A percentile compares a stretch with the other conserved stretches of the same genome.
Evolutionary conservation across 768 basidiomycete genomes (phyloP).

Genomic region (Boletus tomentosulus): DNA sequence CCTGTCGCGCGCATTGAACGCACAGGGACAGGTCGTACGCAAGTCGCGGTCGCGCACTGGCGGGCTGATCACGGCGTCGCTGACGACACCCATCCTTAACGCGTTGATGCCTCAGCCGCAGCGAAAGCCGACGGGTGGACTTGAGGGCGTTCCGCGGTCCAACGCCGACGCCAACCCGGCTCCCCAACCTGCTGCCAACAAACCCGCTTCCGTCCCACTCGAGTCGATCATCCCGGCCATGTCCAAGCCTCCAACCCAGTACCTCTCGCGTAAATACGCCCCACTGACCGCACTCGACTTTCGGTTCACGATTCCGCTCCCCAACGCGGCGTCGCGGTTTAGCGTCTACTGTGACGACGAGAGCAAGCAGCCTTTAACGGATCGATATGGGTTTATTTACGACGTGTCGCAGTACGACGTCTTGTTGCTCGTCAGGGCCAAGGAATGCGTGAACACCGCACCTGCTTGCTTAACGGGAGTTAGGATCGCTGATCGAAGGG

Average conservation of each 20-base stretch:
- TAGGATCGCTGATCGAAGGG: slow-evolving; percentile 79
- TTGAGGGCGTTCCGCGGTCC: slow-evolving; percentile 18
- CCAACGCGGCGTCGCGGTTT: slow-evolving; percentile 53
- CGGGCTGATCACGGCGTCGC: slow-evolving; percentile 36
- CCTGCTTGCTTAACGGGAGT: slow-evolving; percentile 85
- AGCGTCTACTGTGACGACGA: slow-evolving; percentile 48
- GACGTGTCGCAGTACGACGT: slow-evolving; percentile 81
- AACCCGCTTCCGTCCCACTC: slow-evolving; percentile 53
- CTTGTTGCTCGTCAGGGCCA: slow-evolving; percentile 67
- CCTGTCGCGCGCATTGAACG: slow-evolving; percentile 44
- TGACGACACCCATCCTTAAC: slow-evolving; percentile 58
- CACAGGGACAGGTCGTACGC: slow-evolving; percentile 30
- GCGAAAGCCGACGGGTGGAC: slow-evolving; percentile 35
- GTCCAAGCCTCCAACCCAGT: slow-evolving; percentile 80
- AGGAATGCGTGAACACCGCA: slow-evolving; percentile 67
- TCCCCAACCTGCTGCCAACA: slow-evolving; percentile 25
- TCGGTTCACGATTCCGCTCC: slow-evolving; percentile 61
- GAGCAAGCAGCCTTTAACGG: slow-evolving; percentile 62
- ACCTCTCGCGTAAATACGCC: slow-evolving; percentile 70
- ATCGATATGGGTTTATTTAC: slow-evolving; percentile 89
- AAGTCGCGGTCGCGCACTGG: slow-evolving; percentile 36
- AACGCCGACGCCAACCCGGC: slow-evolving; percentile 12
- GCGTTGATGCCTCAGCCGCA: slow-evolving; percentile 53
- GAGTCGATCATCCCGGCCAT: slow-evolving; percentile 80
- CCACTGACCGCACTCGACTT: slow-evolving; percentile 73